Evolutionary conservation across 208 protist genomes (phyloP), one percentile per base, ranked within the genome.

Genomic region (Trypanosoma lewisi): DNA sequence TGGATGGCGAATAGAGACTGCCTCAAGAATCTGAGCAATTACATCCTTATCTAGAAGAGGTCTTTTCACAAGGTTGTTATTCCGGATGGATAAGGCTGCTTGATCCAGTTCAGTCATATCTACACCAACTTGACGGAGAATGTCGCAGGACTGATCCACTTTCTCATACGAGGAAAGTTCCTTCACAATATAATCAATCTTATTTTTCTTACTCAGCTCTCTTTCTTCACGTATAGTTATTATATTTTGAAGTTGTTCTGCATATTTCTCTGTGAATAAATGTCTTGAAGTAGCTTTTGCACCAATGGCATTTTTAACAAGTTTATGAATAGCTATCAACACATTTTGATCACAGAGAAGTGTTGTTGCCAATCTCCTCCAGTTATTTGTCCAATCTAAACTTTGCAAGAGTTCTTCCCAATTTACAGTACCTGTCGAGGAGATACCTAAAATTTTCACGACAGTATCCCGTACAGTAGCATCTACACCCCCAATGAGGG

Each of bases 321-420:
- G 37, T 54, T 76, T 77, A 33, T 74, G 49, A 45, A 80, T 71
- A 17, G 75, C 59, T 23, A 57, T 47, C 11, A 88, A 58, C 31
- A 81, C 79, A 1, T 58, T 63, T 27, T 74, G 50, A 61, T 91
- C 60, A 33, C 68, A 57, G 2, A 94, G 73, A 42, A 92, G 73
- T 45, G 36, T 21, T 33, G 68, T 72, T 4, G 76, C 67, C 33
- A 86, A 71, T 16, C 71, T 48, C 17, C 73, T 70, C 80, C 79
- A 87, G 59, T 88, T 78, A 63, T 58, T 77, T 16, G 57, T 30
- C 83, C 85, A 94, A 73, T 91, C 83, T 9, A 89, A 75, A 14
- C 61, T 65, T 30, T 76, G 55, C 59, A 94, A 78, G 5, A 80
- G 59, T 4, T 63, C 62, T 33, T 91, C 87, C 83, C 78, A 89